Evolutionary conservation across 2,329 filamentous ascomycete species (phyloP).

Genomic region (Eurotiales sp.): DNA sequence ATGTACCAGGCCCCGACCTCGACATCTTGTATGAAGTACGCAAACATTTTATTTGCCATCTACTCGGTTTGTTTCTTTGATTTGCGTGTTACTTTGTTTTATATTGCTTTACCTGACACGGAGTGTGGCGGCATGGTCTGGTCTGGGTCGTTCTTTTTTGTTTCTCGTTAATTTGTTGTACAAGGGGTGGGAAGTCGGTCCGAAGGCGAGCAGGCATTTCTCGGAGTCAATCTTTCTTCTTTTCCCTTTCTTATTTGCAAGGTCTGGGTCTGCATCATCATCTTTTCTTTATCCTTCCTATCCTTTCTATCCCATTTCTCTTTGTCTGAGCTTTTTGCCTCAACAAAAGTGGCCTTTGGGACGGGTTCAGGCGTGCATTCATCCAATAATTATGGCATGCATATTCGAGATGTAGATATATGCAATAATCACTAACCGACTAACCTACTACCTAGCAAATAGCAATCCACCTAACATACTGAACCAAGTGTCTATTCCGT

Average conservation of each 20-base stretch:
- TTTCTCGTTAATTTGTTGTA: background rate
- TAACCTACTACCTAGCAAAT: too few relatives aligned
- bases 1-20: slow-evolving; percentile 1
- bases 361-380: background rate
- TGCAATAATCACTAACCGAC: slow-evolving; percentile 1
- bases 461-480: too few relatives aligned
- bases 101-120: slow-evolving; percentile 12
- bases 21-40: slow-evolving; percentile 17
- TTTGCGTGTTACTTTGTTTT: slow-evolving; percentile 6
- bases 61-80: background rate
- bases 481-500: too few relatives aligned
- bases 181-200: background rate
- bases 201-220: slow-evolving; percentile 15
- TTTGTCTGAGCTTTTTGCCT: too few relatives aligned
- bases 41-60: slow-evolving; percentile 9
- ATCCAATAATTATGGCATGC: too few relatives aligned
- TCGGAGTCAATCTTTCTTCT: slow-evolving; percentile 21
- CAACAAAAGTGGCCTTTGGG: slow-evolving; percentile 1
- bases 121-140: slow-evolving; percentile 10
- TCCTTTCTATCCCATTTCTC: background rate
- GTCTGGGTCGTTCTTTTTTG: slow-evolving; percentile 4
- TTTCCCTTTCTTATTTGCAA: slow-evolving; percentile 30
- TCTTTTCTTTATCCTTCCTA: slow-evolving; percentile 15
- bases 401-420: slow-evolving; percentile 6
- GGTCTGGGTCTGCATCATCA: slow-evolving; percentile 24